A percentile compares a stretch with the other conserved stretches of the same genome.
Evolutionary conservation across 2,329 filamentous ascomycete genomes (phyloP).

Genomic region (Aspergillus felis): DNA sequence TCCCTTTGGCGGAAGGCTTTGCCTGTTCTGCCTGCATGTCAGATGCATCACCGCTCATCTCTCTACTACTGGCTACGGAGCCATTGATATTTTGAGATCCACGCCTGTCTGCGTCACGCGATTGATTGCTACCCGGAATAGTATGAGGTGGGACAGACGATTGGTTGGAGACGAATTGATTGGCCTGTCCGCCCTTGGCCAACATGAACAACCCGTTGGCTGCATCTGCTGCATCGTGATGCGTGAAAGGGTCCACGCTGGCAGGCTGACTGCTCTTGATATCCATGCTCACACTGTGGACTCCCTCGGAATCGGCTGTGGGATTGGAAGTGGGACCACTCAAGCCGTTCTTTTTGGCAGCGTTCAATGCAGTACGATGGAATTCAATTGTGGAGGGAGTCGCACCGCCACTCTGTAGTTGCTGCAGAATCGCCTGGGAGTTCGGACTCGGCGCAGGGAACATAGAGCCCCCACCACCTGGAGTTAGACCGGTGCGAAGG

Average conservation of each 20-base stretch:
- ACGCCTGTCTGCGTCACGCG: slow-evolving; percentile 41
- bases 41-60: slow-evolving; percentile 65
- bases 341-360: slow-evolving; percentile 58
- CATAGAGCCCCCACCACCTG: slow-evolving; percentile 94
- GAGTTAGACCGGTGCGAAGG: slow-evolving; percentile 83
- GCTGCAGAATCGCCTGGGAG: slow-evolving; percentile 75
- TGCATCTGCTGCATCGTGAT: slow-evolving; percentile 87
- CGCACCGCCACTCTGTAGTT: slow-evolving; percentile 72
- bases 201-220: slow-evolving; percentile 92
- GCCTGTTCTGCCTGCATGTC: slow-evolving; percentile 66
- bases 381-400: slow-evolving; percentile 93
- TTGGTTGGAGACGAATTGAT: slow-evolving; percentile 49
- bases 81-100: slow-evolving; percentile 41
- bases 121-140: slow-evolving; percentile 52
- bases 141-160: slow-evolving; percentile 50
- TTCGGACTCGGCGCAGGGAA: slow-evolving; percentile 89
- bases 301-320: slow-evolving; percentile 36
- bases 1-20: slow-evolving; percentile 63
- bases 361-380: slow-evolving; percentile 84
- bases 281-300: slow-evolving; percentile 41
- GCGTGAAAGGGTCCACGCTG: slow-evolving; percentile 67
- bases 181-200: slow-evolving; percentile 60
- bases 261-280: slow-evolving; percentile 43
- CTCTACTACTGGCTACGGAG: slow-evolving; percentile 59
- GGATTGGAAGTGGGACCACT: slow-evolving; percentile 41